These are phyloP conservation scores for Wickerhamomyces hampshirensis DNA, from an alignment of 805 yeast genomes.

Conservation along the genomic window DNA sequence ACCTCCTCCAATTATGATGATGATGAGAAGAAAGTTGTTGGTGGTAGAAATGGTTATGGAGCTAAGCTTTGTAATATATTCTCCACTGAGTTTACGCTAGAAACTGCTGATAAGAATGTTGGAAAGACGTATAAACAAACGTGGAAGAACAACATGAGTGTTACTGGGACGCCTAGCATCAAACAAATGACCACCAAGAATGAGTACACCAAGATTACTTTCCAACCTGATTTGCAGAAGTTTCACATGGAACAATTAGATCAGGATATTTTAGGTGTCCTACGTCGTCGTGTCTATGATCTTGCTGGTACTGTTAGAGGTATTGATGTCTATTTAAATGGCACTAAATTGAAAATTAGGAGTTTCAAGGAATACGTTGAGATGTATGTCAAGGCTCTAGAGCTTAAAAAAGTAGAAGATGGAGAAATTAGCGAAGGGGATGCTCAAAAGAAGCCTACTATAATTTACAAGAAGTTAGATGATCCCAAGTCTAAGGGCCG, in stretches of 20 bases:
- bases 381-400: slow-evolving; percentile 77
- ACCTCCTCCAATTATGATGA: slow-evolving; percentile 97
- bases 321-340: slow-evolving; percentile 73
- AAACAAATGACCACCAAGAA: slow-evolving; percentile 33
- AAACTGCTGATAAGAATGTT: slow-evolving; percentile 74
- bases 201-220: slow-evolving; percentile 83
- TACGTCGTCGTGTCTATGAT: slow-evolving; percentile 93
- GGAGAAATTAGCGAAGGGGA: slow-evolving; percentile 28
- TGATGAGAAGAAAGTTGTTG: slow-evolving; percentile 90
- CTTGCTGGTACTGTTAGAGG: slow-evolving; percentile 90
- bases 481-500: slow-evolving; percentile 44
- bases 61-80: slow-evolving; percentile 96
- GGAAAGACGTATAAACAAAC: slow-evolving; percentile 68
- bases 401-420: slow-evolving; percentile 30
- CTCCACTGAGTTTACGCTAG: slow-evolving; percentile 79
- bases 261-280: slow-evolving; percentile 74
- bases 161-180: slow-evolving; percentile 71
- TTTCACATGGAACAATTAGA: slow-evolving; percentile 85
- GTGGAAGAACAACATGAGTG: slow-evolving; percentile 86
- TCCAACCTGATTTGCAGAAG: slow-evolving; percentile 79
- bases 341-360: slow-evolving; percentile 59
- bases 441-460: slow-evolving; percentile 44
- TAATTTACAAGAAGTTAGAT: slow-evolving; percentile 75
- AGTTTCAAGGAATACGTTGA: slow-evolving; percentile 87
- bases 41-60: slow-evolving; percentile 98